A percentile compares a stretch with the other conserved stretches of the same genome.
phyloP scores from a whole-genome alignment of 768 basidiomycete genomes.

The Antrodiella citrinella region DNA sequence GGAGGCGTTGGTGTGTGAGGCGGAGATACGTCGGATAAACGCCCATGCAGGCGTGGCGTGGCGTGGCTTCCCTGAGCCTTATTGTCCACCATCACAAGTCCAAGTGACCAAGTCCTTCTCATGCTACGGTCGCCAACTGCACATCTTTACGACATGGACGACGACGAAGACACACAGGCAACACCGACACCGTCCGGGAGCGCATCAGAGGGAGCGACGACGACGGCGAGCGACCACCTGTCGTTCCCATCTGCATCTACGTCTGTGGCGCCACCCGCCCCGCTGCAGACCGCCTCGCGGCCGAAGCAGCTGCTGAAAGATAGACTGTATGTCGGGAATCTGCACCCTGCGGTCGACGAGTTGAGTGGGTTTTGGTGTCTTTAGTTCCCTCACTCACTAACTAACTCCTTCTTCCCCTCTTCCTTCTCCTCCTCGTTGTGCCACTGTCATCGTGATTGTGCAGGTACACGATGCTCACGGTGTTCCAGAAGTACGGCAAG shows the following conservation, averaged over 20 bases:
- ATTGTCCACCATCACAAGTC: too few relatives aligned
- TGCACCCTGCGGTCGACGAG: slow-evolving; percentile 85
- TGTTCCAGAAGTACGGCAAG: slow-evolving; percentile 90
- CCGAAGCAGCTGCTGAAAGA: slow-evolving; percentile 42
- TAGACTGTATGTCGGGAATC: slow-evolving; percentile 84
- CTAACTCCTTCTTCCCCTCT: not conserved
- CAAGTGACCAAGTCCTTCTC: too few relatives aligned
- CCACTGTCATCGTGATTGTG: slow-evolving; percentile 11
- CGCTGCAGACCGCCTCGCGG: slow-evolving; percentile 12
- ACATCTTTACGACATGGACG: too few relatives aligned
- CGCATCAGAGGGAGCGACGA: too few relatives aligned
- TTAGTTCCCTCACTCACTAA: not conserved
- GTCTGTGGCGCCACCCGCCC: slow-evolving; percentile 10
- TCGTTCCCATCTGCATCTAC: slow-evolving; percentile 20
- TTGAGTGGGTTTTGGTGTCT: slow-evolving; percentile 21
- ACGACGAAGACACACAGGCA: too few relatives aligned
- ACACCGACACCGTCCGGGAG: too few relatives aligned
- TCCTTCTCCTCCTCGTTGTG: not conserved
- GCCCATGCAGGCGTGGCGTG: too few relatives aligned
- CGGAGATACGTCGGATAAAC: too few relatives aligned
- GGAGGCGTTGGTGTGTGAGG: too few relatives aligned
- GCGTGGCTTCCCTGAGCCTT: too few relatives aligned
- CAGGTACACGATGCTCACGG: slow-evolving; percentile 82
- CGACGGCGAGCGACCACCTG: slow-evolving; percentile 9
- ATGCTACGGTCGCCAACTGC: too few relatives aligned